phyloP scores from a whole-genome alignment of 78 protist species.

The Dictyostelium brefeldianum region DNA sequence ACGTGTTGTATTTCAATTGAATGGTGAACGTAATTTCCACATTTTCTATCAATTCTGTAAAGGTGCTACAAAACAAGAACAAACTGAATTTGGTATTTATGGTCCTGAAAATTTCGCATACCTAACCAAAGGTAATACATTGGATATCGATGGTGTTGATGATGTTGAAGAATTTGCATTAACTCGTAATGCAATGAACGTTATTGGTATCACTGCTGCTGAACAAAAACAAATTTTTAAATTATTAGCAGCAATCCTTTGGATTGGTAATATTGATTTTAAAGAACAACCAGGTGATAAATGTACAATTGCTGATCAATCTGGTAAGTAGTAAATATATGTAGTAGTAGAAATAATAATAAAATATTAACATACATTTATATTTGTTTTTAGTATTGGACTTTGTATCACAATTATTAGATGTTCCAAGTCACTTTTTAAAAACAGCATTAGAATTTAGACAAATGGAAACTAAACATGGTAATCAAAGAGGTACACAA shows the following conservation, averaged over 20 bases:
- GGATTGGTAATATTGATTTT: constrained; percentile 89
- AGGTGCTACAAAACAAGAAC: constrained; percentile 82
- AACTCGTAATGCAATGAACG: constrained; percentile 87
- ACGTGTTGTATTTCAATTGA: constrained; percentile 88
- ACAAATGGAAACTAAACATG: constrained; percentile 83
- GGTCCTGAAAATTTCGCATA: constrained; percentile 85
- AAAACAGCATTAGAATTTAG: constrained; percentile 68
- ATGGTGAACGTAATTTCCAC: constrained; percentile 96
- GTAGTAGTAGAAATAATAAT: too few relatives aligned
- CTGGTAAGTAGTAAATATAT: constrained; percentile 30
- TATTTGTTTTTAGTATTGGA: too few relatives aligned
- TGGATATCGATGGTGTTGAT: constrained; percentile 74
- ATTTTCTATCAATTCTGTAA: constrained; percentile 89
- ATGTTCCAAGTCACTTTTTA: constrained; percentile 65
- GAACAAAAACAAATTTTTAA: constrained; percentile 81
- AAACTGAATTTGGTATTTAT: constrained; percentile 77
- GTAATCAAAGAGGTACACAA: constrained; percentile 85
- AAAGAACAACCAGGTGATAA: constrained; percentile 75
- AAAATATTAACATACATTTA: too few relatives aligned
- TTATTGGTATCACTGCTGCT: constrained; percentile 81
- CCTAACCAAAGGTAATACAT: constrained; percentile 75
- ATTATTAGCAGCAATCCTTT: constrained; percentile 88
- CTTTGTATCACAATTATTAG: constrained; percentile 73
- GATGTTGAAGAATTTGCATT: constrained; percentile 67
- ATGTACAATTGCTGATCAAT: constrained; percentile 31